Evolutionary conservation across 306 rosid genomes (phyloP).

Genomic region (Quillaja saponaria): DNA sequence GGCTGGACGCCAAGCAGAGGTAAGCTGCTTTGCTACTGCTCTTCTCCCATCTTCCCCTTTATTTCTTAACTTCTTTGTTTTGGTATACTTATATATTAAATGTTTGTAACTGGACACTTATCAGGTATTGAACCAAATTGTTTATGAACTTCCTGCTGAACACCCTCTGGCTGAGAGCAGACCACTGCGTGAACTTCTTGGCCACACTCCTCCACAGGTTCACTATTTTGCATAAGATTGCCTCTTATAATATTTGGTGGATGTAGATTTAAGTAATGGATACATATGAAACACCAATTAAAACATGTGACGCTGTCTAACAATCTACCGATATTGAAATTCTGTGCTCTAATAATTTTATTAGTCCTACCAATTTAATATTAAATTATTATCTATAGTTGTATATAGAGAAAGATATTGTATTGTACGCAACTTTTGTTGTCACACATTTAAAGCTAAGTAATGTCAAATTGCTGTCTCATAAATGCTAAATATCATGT

Average conservation of each 20-base stretch:
- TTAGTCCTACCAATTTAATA: neutral
- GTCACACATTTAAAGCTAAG: slow-evolving; percentile 6
- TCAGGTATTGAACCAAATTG: slow-evolving; percentile 94
- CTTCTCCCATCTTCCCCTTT: slow-evolving; percentile 15
- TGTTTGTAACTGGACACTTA: slow-evolving; percentile 15
- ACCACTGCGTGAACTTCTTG: slow-evolving; percentile 97
- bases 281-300: neutral
- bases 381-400: neutral
- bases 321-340: slow-evolving; percentile 14
- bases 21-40: slow-evolving; percentile 39
- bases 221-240: slow-evolving; percentile 20
- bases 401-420: neutral
- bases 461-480: slow-evolving; percentile 21
- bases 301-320: slow-evolving; percentile 6
- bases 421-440: slow-evolving; percentile 1
- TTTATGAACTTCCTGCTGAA: slow-evolving; percentile 93
- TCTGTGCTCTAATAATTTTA: slow-evolving; percentile 25
- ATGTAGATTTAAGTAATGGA: slow-evolving; percentile 16
- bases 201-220: slow-evolving; percentile 99
- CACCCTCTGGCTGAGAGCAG: slow-evolving; percentile 97
- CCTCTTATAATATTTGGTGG: slow-evolving; percentile 14
- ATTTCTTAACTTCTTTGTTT: neutral
- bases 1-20: slow-evolving; percentile 99
- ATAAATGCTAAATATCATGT: slow-evolving; percentile 7
- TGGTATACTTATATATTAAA: slow-evolving; percentile 11